Evolutionary conservation across 495 filamentous ascomycete species (phyloP), one percentile per base, ranked within the genome.

Genomic region (Hypoxylon fragiforme): DNA sequence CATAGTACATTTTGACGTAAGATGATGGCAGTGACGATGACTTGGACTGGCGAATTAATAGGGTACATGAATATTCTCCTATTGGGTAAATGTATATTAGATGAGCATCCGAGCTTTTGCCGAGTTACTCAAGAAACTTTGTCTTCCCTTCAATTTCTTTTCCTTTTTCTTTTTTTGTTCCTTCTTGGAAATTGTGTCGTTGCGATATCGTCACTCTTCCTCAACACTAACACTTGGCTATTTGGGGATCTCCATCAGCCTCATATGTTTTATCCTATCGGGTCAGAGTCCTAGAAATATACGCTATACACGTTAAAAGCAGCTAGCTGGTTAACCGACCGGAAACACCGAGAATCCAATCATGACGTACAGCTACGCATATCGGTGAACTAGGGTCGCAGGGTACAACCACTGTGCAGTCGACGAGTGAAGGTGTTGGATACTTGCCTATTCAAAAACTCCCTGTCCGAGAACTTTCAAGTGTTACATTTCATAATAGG

Each of bases 321-420:
- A 54, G 44, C 16, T 49, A 26, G 45, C 43, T 61, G 42, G 50
- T 26, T 40, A 36, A 52, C 48, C 48, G 37, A 28, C 47, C 52
- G 52, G 58, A n/a, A 62, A 52, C 37, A 47, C 58, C 58, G 47
- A 49, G 38, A 53, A 45, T 39, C 57, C 46, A 57, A 62, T 57
- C 38, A 52, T 21, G 43, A 44, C 26, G 20, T 28, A 16, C 31
- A 24, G 14, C 43, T 9, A 54, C 34, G 9, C 15, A 51, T 47
- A 46, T 46, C 45, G 50, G 46, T 30, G 16, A 13, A 35, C 36
- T 19, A 41, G 31, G 43, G 13, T 37, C 34, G 34, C 13, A 14
- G 34, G 34, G 14, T 37, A 16, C 7, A 37, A n/a, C n/a, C n/a
- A n/a, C n/a, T n/a, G n/a, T n/a, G 6, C 5, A 12, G 7, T 3